Conservation (phyloP, 2,329 filamentous ascomycete genomes). For the Colletotrichum sp. region DNA sequence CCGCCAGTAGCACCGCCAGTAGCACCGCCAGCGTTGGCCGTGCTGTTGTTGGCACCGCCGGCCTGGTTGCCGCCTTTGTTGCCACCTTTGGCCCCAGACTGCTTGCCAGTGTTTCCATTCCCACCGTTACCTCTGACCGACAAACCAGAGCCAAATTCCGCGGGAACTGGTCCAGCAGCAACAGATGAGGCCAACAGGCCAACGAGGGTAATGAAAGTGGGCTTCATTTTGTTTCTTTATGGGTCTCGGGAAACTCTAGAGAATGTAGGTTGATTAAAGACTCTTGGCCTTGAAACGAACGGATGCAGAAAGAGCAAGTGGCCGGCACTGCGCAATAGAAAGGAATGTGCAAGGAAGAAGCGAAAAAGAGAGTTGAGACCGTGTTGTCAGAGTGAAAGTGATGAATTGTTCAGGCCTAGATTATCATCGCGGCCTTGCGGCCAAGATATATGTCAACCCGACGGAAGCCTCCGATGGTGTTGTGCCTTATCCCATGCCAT, state of each 20-base stretch:
- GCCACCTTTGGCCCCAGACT: neutral
- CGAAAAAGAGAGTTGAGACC: neutral
- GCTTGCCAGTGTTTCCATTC: neutral
- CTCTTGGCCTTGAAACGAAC: neutral
- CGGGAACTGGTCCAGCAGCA: slow-evolving; percentile 5
- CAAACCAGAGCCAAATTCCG: neutral
- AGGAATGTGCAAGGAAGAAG: neutral
- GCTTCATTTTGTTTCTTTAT: slow-evolving; percentile 3
- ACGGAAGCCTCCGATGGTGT: neutral
- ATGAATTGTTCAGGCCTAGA: neutral
- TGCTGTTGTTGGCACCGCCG: slow-evolving; percentile 1
- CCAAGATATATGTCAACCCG: neutral
- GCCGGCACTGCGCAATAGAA: slow-evolving; percentile 15
- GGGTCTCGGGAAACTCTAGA: neutral
- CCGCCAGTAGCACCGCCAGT: neutral
- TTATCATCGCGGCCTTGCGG: neutral
- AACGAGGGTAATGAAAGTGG: slow-evolving; percentile 2
- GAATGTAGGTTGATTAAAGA: neutral
- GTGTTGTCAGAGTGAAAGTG: neutral
- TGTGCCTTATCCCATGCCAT: neutral
- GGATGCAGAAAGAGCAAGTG: slow-evolving; percentile 14
- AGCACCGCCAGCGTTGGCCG: neutral
- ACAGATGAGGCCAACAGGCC: slow-evolving; percentile 7
- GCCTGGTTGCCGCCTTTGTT: neutral
- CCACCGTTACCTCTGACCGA: neutral